A percentile compares a stretch with the other conserved stretches of the same genome.
These are phyloP conservation scores for Trichophyton benhamiae DNA, from an alignment of 2,329 filamentous ascomycete species.

Conservation along the genomic window DNA sequence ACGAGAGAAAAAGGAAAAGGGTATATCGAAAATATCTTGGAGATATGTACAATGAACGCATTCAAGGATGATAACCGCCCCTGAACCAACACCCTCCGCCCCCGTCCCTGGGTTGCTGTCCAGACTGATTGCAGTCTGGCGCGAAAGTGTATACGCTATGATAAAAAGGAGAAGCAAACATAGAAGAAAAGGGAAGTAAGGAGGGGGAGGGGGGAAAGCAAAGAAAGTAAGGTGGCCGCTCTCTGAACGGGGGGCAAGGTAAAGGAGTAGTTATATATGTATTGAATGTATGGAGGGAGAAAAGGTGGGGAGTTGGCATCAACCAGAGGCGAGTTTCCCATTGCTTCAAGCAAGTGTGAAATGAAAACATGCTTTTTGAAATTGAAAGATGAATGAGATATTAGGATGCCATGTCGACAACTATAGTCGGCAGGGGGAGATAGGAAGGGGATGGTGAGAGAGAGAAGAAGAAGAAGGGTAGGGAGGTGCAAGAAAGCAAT, in stretches of 20 bases:
- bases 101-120: not conserved
- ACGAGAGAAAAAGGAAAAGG: not conserved
- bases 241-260: not conserved
- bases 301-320: not conserved
- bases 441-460: not conserved
- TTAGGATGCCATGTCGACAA: not conserved
- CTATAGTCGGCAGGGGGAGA: not conserved
- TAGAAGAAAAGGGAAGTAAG: too few species aligned
- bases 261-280: not conserved
- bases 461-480: not conserved
- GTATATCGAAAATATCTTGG: not conserved
- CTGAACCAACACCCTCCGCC: not conserved
- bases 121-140: not conserved
- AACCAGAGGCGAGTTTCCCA: not conserved
- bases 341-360: conserved; percentile 3
- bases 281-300: not conserved
- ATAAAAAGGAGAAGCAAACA: not conserved
- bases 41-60: not conserved
- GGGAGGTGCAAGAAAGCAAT: not conserved
- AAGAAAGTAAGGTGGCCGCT: not conserved
- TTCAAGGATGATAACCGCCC: too few species aligned
- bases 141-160: not conserved
- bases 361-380: not conserved
- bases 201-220: too few species aligned
- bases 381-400: not conserved